Evolutionary conservation across 192 early-diverging fungal genomes (phyloP), one percentile per base, ranked within the genome.

Genomic region (Allomyces javanicus): DNA sequence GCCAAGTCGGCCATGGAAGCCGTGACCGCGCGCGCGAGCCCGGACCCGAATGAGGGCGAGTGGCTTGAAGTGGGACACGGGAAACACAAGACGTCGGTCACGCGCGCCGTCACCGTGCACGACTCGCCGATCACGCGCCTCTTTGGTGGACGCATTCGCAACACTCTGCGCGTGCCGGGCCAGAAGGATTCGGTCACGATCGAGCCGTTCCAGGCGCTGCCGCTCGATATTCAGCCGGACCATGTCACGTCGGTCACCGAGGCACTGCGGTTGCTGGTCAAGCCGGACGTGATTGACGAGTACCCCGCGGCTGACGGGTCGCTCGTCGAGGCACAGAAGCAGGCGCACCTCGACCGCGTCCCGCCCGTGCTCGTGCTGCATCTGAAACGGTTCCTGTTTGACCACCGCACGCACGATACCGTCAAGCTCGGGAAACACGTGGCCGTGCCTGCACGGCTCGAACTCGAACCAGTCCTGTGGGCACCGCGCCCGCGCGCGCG

Each of bases 281-380:
- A 76, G 9, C 83, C 86, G 0, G 94, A 97, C 71, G 74, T 75
- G 19, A 82, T 98, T 44, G 87, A 94, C 66, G 92, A 87, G n/a
- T 92, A 85, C 10, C 50, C 64, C 61, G 67, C 78, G 10, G 67
- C 77, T 44, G n/a, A 22, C 26, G 21, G 26, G 5, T 9, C 4
- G 25, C 26, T 73, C 44, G 81, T 83, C 62, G 69, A 76, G 23
- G 90, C 87, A 7, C 90, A 87, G 1, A 97, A 99, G 69, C 88
- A 93, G 72, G 80, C 79, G 25, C 80, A 82, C 61, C 72, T 99
- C 19, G 94, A 96, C 62, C 72, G 67, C 1, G 75, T 91, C 25
- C 96, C 96, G 9, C 88, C 92, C 3, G 84, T 99, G 7, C 78
- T 99, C 24, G 86, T 97, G 24, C 79, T 99, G 21, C 92, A 96